Evolutionary conservation across 345 rosid genomes (phyloP), one percentile per base, ranked within the genome.

Genomic region (Gossypium turneri): DNA sequence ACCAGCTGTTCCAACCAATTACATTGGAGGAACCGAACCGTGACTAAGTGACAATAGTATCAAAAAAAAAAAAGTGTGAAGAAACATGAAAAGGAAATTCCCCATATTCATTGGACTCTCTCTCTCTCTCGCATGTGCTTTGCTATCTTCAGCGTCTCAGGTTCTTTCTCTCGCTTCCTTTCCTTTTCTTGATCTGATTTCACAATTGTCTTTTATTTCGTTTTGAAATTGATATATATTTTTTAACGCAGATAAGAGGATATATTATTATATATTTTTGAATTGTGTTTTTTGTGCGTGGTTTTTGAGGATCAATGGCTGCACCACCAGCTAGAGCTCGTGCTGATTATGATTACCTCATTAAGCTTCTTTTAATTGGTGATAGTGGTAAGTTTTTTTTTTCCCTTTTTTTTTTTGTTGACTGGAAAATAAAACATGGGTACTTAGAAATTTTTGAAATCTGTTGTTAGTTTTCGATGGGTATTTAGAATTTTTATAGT

Each of bases 301-400:
- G 22, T 22, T 67, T 67, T 59, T 66, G 80, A 71, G 79, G 72
- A 73, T 73, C 68, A 38, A 90, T 90, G 94, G 94, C 94, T 82
- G 89, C 89, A 73, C 87, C 94, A 64, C 92, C 92, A 45, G 88
- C 84, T 55, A 88, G 94, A 64, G 90, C 94, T 45, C 85, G 94
- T 41, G 88, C 94, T 53, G 94, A 90, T 77, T 88, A 90, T 70
- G 94, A 90, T 84, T 88, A 83, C 75, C 94, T 90, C 73, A 90
- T 90, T n/a, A 90, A 90, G 84, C 94, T 90, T 74, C 89, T 90
- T 76, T 58, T 90, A 82, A 90, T 90, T 62, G 94, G 94, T 70
- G 94, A 88, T 70, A 88, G 92, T 70, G 94, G 94, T 88, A 50
- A 50, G 75, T 78, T 61, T 43, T 41, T 60, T 0, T 58, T 53